Evolutionary conservation across 1,284 basidiomycete genomes (phyloP), one percentile per base, ranked within the genome.

Genomic region (Cystobasidium pallidum): DNA sequence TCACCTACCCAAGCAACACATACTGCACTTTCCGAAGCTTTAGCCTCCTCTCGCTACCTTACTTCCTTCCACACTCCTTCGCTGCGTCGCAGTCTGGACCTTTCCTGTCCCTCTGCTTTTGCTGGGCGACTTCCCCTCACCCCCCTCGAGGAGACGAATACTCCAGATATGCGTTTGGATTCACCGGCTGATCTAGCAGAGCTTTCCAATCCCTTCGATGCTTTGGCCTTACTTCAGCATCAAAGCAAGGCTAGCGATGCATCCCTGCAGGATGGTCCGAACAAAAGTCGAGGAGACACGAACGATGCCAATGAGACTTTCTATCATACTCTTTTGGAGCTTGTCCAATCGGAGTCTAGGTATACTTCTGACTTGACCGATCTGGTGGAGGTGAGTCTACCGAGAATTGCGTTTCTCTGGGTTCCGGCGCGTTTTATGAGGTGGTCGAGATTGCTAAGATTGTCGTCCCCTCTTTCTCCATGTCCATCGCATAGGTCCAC

Each of bases 341-440:
- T 96, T 39, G 84, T 94, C 39, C 85, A 87, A 73, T 94, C 92
- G 0, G 93, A 96, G 82, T 83, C 88, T 21, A 86, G 87, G 6
- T 96, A 95, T 79, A 84, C 92, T 15, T 81, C 85, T 64, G 91
- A 93, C 80, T 81, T 96, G 75, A 86, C 87, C 71, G 85, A 86
- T 15, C 84, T 96, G 51, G 88, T 92, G 55, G 86, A 85, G 75
- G 91, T 91, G 79, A 76, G 86, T 41, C 15, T 34, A 3, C 21
- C 19, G 10, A 15, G n/a, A n/a, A n/a, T n/a, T 28, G 19, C 15
- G 15, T 30, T 19, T 24, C 7, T 6, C 11, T 34, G 26, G 52
- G 19, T 15, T 24, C 52, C n/a, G n/a, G n/a, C n/a, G n/a, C n/a
- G n/a, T n/a, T n/a, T n/a, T n/a, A n/a, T n/a, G n/a, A n/a, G n/a